phyloP scores from a whole-genome alignment of 2,329 filamentous ascomycete genomes.

The Clarireedia homoeocarpa region DNA sequence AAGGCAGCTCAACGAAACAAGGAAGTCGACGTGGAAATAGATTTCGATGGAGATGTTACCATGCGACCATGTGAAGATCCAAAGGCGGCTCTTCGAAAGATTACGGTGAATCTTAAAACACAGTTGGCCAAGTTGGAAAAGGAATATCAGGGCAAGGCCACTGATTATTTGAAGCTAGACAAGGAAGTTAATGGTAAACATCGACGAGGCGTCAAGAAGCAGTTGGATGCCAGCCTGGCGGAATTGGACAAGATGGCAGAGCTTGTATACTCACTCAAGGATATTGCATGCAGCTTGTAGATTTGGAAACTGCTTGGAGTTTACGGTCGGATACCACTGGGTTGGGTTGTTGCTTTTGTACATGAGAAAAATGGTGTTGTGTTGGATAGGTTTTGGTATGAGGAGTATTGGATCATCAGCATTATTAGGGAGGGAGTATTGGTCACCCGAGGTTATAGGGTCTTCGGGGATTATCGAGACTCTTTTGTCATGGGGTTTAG shows the following conservation, averaged over 20 bases:
- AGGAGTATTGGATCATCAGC: too few species aligned
- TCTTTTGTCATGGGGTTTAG: too few species aligned
- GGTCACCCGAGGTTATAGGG: too few species aligned
- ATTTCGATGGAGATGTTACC: background rate
- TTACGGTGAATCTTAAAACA: background rate
- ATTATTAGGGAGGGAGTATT: too few species aligned
- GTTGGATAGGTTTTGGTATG: too few species aligned
- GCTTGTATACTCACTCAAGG: background rate
- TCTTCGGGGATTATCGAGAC: too few species aligned
- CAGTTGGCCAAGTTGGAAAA: background rate
- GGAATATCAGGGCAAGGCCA: background rate
- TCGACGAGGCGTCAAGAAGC: background rate
- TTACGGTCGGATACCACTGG: background rate
- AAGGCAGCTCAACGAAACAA: background rate
- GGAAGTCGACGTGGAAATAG: too few species aligned
- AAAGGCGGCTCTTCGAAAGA: background rate
- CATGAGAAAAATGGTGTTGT: too few species aligned
- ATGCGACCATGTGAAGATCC: background rate
- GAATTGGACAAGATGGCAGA: background rate
- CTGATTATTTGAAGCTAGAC: background rate
- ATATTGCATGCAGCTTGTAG: background rate
- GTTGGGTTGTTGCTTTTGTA: background rate
- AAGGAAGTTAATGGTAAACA: background rate
- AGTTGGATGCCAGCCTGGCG: background rate
- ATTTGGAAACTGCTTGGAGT: background rate